These are phyloP conservation scores for Candida pseudofarinosa DNA, from an alignment of 805 yeast species.

Conservation along the genomic window DNA sequence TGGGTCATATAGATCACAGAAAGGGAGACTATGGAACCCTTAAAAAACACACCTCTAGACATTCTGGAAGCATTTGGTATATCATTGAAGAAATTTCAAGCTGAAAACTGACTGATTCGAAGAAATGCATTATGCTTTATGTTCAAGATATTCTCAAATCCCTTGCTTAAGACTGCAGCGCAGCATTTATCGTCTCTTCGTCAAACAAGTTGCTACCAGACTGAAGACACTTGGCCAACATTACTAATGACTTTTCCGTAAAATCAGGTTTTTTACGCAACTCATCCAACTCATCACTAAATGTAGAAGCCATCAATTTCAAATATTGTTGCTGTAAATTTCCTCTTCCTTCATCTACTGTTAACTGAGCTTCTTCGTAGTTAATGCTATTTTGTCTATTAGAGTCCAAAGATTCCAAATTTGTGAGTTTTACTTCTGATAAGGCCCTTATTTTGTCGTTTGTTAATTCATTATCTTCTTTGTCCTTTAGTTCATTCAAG, in stretches of 20 bases:
- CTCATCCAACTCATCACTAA: slow-evolving; percentile 58
- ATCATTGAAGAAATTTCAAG: too few relatives aligned
- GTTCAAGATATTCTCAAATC: too few relatives aligned
- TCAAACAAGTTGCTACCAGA: slow-evolving; percentile 59
- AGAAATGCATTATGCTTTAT: too few relatives aligned
- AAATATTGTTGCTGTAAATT: slow-evolving; percentile 49
- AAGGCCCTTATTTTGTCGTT: slow-evolving; percentile 7
- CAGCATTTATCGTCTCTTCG: slow-evolving; percentile 40
- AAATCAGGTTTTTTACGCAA: slow-evolving; percentile 65
- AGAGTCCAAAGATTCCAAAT: slow-evolving; percentile 10
- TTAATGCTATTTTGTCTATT: slow-evolving; percentile 10
- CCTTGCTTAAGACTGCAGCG: not conserved
- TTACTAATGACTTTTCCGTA: slow-evolving; percentile 48
- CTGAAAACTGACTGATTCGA: too few relatives aligned
- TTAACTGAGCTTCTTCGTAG: slow-evolving; percentile 15
- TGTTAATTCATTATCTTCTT: slow-evolving; percentile 11
- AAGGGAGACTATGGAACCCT: too few relatives aligned
- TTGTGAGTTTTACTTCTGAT: not conserved
- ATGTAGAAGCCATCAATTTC: slow-evolving; percentile 51
- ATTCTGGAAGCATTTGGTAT: too few relatives aligned
- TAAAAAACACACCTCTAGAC: too few relatives aligned
- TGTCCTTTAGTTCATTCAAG: slow-evolving; percentile 3
- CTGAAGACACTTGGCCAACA: slow-evolving; percentile 55
- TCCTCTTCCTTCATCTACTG: slow-evolving; percentile 24
- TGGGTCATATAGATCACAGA: too few relatives aligned